These are phyloP conservation scores for Cryptosporidium xiaoi DNA, from an alignment of 169 alveolate genomes.

Conservation along the genomic window DNA sequence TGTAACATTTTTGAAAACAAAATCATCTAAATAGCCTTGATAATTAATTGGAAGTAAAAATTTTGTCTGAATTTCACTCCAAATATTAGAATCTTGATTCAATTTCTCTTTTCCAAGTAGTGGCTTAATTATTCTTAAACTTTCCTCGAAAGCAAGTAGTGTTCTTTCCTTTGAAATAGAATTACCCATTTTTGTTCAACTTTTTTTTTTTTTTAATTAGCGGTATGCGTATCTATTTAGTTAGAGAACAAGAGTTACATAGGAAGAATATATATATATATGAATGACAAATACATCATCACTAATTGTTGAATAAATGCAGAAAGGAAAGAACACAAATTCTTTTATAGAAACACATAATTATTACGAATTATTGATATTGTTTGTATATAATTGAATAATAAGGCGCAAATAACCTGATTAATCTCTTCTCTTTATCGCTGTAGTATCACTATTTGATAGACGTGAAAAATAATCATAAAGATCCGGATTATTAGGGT, in stretches of 20 bases:
- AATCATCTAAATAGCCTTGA: neutral
- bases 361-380: too few relatives aligned
- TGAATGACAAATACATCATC: neutral
- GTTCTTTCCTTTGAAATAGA: constrained; percentile 62
- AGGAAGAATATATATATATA: neutral
- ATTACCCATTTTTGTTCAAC: constrained; percentile 47
- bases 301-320: neutral
- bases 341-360: too few relatives aligned
- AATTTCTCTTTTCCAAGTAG: constrained; percentile 6
- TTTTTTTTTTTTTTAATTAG: constrained; percentile 1
- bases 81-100: neutral
- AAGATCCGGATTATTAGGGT: neutral
- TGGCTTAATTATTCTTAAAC: constrained; percentile 22
- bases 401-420: too few relatives aligned
- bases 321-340: neutral
- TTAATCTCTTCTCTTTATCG: neutral
- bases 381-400: too few relatives aligned
- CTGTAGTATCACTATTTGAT: neutral
- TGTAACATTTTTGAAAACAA: constrained; percentile 19
- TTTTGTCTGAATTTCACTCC: constrained; percentile 10
- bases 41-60: constrained; percentile 13
- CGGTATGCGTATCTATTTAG: neutral
- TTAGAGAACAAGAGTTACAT: neutral
- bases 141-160: neutral
- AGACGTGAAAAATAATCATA: neutral